These are phyloP conservation scores for Persicaria tinctoria DNA, from an alignment of 148 eudicot species.

Conservation along the genomic window DNA sequence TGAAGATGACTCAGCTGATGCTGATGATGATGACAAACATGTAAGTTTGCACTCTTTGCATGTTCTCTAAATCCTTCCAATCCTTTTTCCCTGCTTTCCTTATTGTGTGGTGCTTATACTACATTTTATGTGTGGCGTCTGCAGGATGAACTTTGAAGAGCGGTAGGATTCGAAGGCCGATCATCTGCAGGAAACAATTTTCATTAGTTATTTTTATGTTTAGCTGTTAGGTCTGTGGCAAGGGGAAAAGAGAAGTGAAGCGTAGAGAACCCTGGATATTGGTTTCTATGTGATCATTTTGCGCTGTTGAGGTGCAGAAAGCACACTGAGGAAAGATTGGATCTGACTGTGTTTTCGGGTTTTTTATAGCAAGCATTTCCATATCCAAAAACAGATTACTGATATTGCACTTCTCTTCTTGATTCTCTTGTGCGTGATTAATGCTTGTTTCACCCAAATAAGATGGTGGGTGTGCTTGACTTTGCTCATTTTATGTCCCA, in stretches of 20 bases:
- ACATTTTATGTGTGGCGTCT: background rate
- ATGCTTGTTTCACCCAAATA: too few species aligned
- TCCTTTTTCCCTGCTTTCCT: background rate
- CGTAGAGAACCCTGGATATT: background rate
- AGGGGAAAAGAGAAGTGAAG: background rate
- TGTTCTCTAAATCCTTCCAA: background rate
- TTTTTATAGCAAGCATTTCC: background rate
- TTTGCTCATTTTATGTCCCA: too few species aligned
- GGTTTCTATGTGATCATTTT: background rate
- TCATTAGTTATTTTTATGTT: background rate
- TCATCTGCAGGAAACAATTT: background rate
- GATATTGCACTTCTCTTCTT: background rate
- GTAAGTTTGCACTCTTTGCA: slow-evolving; percentile 20
- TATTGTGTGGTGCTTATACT: background rate
- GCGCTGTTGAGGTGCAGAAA: background rate
- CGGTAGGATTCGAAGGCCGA: background rate
- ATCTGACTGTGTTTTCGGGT: background rate
- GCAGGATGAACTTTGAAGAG: slow-evolving; percentile 4
- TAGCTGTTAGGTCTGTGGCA: background rate
- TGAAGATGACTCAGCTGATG: slow-evolving; percentile 16
- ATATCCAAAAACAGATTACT: background rate
- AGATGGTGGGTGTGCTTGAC: too few species aligned
- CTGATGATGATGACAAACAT: slow-evolving; percentile 33
- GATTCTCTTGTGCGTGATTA: background rate
- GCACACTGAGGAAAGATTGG: background rate